Evolutionary conservation across 1,284 basidiomycete species (phyloP), one percentile per base, ranked within the genome.

Genomic region (Marasmius sp.): DNA sequence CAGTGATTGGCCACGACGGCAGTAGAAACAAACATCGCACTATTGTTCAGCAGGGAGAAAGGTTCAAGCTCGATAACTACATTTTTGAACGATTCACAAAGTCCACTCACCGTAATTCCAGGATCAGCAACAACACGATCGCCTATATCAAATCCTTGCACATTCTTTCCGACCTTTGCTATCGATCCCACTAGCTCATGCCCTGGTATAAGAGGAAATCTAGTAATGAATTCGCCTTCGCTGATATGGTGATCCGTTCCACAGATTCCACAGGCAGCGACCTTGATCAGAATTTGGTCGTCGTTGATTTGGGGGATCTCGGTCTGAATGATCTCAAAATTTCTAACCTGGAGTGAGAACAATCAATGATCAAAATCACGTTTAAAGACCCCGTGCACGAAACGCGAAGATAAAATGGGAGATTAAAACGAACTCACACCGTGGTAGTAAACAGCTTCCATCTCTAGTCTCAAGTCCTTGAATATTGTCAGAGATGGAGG

Each of bases 11-110:
- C 92, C 92, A 57, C 91, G 85, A 45, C 92, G 85, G 74, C 93
- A 94, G 75, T 87, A 94, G 79, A 93, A 93, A 75, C 93, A 95
- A 61, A 80, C 77, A 11, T 86, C 87, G 72, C 93, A 95, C 89
- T 92, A 59, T 33, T 3, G 57, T 34, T 36, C 56, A 52, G 45
- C 54, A 49, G 47, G 51, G n/a, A 34, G 43, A 58, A 56, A 58
- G 37, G 54, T 34, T 45, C 50, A 64, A 5, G 59, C 63, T 47
- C 47, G 41, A n/a, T 33, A 36, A 53, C 16, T 38, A n/a, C 5
- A 27, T 5, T 27, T 27, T 27, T 27, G 27, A 2, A 27, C 5
- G 27, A 27, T 27, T 27, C 27, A 27, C 7, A 39, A 7, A 41
- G 18, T 0, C 49, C 20, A 68, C 82, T 66, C 66, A 87, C 87